phyloP scores from a whole-genome alignment of 768 basidiomycete genomes.

The Psilocybe cyanescens region DNA sequence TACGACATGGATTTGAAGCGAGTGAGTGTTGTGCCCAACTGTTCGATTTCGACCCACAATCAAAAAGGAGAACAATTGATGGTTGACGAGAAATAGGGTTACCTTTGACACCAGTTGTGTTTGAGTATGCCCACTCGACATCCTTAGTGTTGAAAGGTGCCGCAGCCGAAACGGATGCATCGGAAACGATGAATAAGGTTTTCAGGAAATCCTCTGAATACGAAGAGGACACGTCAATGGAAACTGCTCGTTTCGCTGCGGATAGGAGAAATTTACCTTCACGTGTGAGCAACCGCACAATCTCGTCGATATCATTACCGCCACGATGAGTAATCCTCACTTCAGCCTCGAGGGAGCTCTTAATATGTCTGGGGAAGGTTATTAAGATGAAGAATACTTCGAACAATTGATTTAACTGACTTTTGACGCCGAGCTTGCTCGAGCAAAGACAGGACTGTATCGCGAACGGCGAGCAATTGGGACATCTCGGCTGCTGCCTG shows the following conservation, averaged over 20 bases:
- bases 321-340: conserved; percentile 64
- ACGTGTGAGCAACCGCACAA: conserved; percentile 40
- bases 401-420: conserved; percentile 42
- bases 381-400: not conserved
- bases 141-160: not conserved
- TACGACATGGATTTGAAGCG: conserved; percentile 49
- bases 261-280: conserved; percentile 39
- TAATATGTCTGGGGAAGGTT: conserved; percentile 55
- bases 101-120: not conserved
- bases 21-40: conserved; percentile 29
- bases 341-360: conserved; percentile 77
- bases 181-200: conserved; percentile 82
- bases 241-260: not conserved
- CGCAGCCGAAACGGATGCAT: conserved; percentile 57
- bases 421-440: conserved; percentile 80
- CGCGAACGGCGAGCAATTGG: conserved; percentile 61
- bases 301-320: conserved; percentile 23
- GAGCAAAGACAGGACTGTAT: conserved; percentile 63
- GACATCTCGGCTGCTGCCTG: conserved; percentile 66
- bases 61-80: not conserved
- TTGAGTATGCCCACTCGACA: conserved; percentile 7
- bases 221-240: not conserved
- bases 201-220: conserved; percentile 62
- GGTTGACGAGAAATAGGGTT: not conserved
- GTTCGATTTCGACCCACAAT: not conserved